Evolutionary conservation across 2,329 filamentous ascomycete species (phyloP).

Genomic region (Lachnellula occidentalis): DNA sequence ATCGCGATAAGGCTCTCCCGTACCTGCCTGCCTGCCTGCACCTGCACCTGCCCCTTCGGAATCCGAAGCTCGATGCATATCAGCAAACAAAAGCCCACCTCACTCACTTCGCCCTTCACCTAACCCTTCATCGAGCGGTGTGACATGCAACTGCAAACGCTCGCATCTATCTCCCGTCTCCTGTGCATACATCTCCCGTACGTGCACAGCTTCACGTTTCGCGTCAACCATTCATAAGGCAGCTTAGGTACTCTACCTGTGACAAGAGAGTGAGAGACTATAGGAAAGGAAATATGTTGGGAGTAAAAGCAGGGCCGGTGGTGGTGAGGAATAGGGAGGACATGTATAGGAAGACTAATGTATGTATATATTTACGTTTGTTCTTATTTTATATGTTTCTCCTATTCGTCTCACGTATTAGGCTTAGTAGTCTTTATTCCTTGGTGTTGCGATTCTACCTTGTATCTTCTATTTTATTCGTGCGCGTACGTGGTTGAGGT

Average conservation of each 20-base stretch:
- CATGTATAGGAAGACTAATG: slow-evolving; percentile 25
- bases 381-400: neutral
- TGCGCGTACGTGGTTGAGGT: neutral
- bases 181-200: neutral
- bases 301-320: slow-evolving; percentile 10
- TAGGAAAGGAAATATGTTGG: slow-evolving; percentile 6
- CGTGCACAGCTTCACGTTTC: neutral
- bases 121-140: neutral
- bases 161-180: neutral
- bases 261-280: neutral
- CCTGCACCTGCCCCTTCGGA: too few species aligned
- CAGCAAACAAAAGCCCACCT: too few species aligned
- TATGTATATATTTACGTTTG: slow-evolving; percentile 11
- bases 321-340: slow-evolving; percentile 16
- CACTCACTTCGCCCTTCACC: neutral
- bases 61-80: too few species aligned
- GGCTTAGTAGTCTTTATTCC: neutral
- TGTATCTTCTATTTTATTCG: too few species aligned
- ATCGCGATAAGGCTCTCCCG: too few species aligned
- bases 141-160: neutral
- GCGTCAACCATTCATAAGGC: too few species aligned
- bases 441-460: neutral
- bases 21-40: too few species aligned
- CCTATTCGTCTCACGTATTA: neutral
- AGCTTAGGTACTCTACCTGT: neutral